phyloP scores from a whole-genome alignment of 345 rosid species.

The Syzygium aqueum region DNA sequence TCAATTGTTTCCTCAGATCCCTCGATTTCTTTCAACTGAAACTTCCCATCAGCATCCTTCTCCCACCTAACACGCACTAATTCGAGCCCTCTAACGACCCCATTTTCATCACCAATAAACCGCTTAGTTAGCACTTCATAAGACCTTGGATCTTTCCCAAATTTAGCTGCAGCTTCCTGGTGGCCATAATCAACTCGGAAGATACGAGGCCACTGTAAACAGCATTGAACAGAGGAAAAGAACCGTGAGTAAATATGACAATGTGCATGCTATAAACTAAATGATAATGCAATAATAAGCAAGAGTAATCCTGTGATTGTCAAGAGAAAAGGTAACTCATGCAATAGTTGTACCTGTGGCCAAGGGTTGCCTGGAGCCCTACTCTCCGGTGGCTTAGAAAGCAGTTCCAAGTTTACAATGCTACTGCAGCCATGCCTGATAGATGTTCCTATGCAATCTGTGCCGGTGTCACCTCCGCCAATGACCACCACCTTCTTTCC shows the following conservation, averaged over 20 bases:
- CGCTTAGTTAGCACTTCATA: constrained; percentile 90
- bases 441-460: constrained; percentile 97
- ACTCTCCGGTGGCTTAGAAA: constrained; percentile 74
- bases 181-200: constrained; percentile 97
- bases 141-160: constrained; percentile 89
- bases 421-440: constrained; percentile 87
- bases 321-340: neutral
- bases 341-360: constrained; percentile 69
- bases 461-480: constrained; percentile 99
- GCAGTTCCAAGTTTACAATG: constrained; percentile 82
- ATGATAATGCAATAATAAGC: neutral
- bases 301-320: neutral
- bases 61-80: constrained; percentile 70
- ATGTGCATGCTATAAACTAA: neutral
- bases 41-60: constrained; percentile 79
- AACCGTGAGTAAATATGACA: neutral
- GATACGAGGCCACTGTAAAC: constrained; percentile 85
- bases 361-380: constrained; percentile 99
- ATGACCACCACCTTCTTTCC: constrained; percentile 94
- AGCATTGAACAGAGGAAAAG: neutral
- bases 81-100: constrained; percentile 79
- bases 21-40: constrained; percentile 79
- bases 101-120: constrained; percentile 80
- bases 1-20: constrained; percentile 78
- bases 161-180: constrained; percentile 80